A percentile compares a stretch with the other conserved stretches of the same genome.
phyloP scores from a whole-genome alignment of 2,329 filamentous ascomycete genomes.

The Penicillium italicum region DNA sequence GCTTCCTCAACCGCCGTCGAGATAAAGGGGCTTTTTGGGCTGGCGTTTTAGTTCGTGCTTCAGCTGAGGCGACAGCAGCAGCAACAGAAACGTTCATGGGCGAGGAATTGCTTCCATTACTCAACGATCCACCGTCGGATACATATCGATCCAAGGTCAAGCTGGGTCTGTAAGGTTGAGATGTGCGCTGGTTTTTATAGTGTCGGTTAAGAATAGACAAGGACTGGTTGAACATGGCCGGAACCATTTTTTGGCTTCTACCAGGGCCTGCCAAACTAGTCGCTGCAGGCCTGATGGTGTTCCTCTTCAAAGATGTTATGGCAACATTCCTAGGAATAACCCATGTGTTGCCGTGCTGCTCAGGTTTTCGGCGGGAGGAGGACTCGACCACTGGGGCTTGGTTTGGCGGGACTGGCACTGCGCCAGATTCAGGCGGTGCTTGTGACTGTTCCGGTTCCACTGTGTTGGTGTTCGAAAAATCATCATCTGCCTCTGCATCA shows the following conservation, averaged over 20 bases:
- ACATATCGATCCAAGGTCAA: conserved; percentile 39
- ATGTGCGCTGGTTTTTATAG: conserved; percentile 22
- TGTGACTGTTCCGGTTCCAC: conserved; percentile 4
- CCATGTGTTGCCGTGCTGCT: conserved; percentile 31
- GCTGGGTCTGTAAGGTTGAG: conserved; percentile 20
- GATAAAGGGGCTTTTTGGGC: conserved; percentile 4
- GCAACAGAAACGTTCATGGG: background rate
- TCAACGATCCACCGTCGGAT: conserved; percentile 12
- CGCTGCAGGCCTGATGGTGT: conserved; percentile 34
- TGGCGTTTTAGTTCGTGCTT: background rate
- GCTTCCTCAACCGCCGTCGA: conserved; percentile 35
- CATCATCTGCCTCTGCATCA: background rate
- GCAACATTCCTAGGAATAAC: conserved; percentile 33
- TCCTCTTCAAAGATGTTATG: conserved; percentile 37
- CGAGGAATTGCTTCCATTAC: background rate
- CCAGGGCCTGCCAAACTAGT: conserved; percentile 26
- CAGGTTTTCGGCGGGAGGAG: conserved; percentile 7
- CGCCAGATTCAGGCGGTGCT: background rate
- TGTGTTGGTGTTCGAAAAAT: conserved; percentile 2
- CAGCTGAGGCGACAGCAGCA: background rate
- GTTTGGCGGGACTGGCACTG: conserved; percentile 2
- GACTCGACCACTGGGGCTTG: background rate
- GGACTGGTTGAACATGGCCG: conserved; percentile 30
- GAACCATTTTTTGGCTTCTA: conserved; percentile 13
- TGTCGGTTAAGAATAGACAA: conserved; percentile 33